These are phyloP conservation scores for Boletus smithii DNA, from an alignment of 1,284 basidiomycete species.

Conservation along the genomic window DNA sequence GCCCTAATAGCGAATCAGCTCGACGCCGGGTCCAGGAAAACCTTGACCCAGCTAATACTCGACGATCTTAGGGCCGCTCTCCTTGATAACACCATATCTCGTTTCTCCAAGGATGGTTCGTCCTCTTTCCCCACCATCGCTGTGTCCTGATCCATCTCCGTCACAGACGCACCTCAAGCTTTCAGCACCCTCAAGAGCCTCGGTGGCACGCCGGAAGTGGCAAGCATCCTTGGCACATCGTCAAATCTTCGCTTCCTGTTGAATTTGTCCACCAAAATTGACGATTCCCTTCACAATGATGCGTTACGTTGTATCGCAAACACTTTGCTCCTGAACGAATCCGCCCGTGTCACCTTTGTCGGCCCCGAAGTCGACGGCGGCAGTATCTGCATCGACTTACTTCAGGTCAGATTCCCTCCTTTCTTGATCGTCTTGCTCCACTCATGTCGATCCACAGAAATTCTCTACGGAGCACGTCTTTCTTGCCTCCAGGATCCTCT, in stretches of 20 bases:
- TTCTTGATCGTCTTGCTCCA: not conserved
- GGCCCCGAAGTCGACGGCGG: conserved; percentile 60
- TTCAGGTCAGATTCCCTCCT: conserved; percentile 50
- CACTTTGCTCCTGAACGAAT: conserved; percentile 64
- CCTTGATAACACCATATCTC: conserved; percentile 38
- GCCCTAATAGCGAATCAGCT: conserved; percentile 18
- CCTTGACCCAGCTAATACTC: conserved; percentile 55
- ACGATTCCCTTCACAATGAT: conserved; percentile 42
- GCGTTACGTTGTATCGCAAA: conserved; percentile 75
- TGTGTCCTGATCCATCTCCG: not conserved
- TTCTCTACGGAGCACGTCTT: conserved; percentile 62
- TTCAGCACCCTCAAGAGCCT: conserved; percentile 73
- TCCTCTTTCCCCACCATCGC: conserved; percentile 12
- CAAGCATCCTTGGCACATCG: conserved; percentile 55
- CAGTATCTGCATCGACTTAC: conserved; percentile 49
- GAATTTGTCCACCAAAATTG: conserved; percentile 54
- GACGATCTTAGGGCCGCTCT: conserved; percentile 51
- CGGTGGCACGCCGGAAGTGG: conserved; percentile 68
- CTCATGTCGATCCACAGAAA: conserved; percentile 46
- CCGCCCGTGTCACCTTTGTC: conserved; percentile 56
- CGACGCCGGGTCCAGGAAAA: conserved; percentile 41
- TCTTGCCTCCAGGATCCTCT: conserved; percentile 71
- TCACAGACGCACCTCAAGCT: conserved; percentile 57
- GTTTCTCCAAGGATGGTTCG: conserved; percentile 53
- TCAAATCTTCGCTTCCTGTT: conserved; percentile 55